These are phyloP conservation scores for Epichloe amarillans DNA, from an alignment of 2,329 filamentous ascomycete genomes.

Conservation along the genomic window DNA sequence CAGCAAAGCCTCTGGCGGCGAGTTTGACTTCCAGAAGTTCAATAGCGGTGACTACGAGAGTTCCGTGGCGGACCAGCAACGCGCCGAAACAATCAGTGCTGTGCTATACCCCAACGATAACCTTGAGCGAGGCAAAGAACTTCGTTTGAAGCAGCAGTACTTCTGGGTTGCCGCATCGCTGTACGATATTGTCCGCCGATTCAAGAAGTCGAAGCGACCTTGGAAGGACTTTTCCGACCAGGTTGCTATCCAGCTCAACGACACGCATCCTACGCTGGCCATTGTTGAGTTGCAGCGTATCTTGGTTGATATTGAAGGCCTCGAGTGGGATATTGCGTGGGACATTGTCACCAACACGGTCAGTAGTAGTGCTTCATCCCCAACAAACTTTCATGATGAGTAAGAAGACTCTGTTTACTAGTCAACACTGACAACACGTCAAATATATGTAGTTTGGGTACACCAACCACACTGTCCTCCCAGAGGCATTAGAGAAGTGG, in stretches of 20 bases:
- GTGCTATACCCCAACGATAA: conserved; percentile 98
- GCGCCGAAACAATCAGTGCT: conserved; percentile 96
- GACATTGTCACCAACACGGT: conserved; percentile 57
- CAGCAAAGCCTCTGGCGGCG: conserved; percentile 89
- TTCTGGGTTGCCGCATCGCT: conserved; percentile 98
- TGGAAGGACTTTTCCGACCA: conserved; percentile 92
- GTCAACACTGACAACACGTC: background rate
- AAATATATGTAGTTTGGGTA: conserved; percentile 61
- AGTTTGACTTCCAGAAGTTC: conserved; percentile 99
- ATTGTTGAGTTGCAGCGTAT: conserved; percentile 95
- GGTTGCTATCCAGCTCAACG: conserved; percentile 94
- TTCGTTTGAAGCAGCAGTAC: conserved; percentile 97
- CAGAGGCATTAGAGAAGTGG: conserved; percentile 97
- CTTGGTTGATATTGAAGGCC: conserved; percentile 73
- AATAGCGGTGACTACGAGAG: conserved; percentile 97
- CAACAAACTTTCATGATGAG: background rate
- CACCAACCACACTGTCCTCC: conserved; percentile 96
- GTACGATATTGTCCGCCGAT: conserved; percentile 89
- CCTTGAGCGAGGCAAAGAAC: conserved; percentile 88
- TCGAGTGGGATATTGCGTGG: conserved; percentile 93
- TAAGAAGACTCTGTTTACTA: background rate
- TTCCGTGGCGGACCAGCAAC: conserved; percentile 94
- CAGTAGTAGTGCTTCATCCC: conserved; percentile 15
- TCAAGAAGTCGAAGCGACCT: conserved; percentile 88
- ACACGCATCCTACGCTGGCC: conserved; percentile 91